Conservation (phyloP, 2,329 filamentous ascomycete species). For the Coniochaeta sp. region DNA sequence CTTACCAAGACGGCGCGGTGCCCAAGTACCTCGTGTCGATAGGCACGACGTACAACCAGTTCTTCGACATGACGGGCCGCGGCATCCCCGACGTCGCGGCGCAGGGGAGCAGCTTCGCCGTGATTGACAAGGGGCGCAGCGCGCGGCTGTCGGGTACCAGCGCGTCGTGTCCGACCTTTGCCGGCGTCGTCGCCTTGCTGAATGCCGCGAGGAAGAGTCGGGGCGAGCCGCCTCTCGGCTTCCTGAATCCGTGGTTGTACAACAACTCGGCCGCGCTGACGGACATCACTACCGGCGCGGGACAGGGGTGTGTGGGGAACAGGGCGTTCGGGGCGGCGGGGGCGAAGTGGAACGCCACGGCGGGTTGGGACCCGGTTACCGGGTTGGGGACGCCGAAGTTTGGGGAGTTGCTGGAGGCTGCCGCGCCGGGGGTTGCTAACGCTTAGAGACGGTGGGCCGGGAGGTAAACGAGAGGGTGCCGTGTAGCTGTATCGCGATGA, state of each 20-base stretch:
- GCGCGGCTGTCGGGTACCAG: conserved; percentile 22
- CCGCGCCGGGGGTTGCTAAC: conserved; percentile 9
- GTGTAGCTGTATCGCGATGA: no score
- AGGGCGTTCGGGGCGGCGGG: conserved; percentile 17
- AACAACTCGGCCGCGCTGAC: conserved; percentile 21
- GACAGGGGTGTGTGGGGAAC: conserved; percentile 16
- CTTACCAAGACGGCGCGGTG: conserved; percentile 25
- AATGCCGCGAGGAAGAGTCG: conserved; percentile 31
- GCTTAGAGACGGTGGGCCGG: background rate
- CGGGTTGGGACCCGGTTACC: conserved; percentile 19
- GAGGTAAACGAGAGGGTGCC: no score
- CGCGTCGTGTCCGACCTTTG: conserved; percentile 31
- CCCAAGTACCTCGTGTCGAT: conserved; percentile 26
- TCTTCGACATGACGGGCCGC: conserved; percentile 29
- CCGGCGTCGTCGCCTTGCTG: conserved; percentile 28
- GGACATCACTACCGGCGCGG: conserved; percentile 21
- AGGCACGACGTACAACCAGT: conserved; percentile 25
- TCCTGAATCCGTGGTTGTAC: conserved; percentile 29
- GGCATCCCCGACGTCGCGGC: conserved; percentile 32
- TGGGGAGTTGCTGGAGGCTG: conserved; percentile 5
- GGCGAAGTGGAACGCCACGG: conserved; percentile 22
- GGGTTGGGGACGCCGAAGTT: conserved; percentile 9
- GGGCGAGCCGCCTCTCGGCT: conserved; percentile 26
- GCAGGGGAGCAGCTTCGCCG: conserved; percentile 44
- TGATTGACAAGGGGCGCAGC: conserved; percentile 20